Conservation (phyloP, 768 basidiomycete genomes). For the Leccinum longicurvipes region DNA sequence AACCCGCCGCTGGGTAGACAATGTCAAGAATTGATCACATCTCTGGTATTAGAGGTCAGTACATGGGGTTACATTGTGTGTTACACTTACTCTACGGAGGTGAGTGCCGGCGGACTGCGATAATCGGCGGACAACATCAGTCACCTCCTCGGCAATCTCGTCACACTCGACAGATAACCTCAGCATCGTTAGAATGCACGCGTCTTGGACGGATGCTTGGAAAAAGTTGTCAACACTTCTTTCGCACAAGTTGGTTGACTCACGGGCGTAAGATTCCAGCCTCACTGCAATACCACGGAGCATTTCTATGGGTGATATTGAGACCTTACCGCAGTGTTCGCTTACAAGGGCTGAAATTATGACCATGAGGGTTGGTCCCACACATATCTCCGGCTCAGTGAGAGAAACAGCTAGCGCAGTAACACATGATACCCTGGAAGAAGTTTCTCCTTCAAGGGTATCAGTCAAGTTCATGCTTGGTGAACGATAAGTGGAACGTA, state of each 20-base stretch:
- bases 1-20: constrained; percentile 42
- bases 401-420: constrained; percentile 45
- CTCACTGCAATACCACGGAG: constrained; percentile 44
- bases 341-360: constrained; percentile 66
- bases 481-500: constrained; percentile 28
- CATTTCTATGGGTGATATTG: constrained; percentile 48
- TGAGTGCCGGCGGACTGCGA: constrained; percentile 46
- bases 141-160: constrained; percentile 45
- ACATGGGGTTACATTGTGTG: not conserved
- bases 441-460: constrained; percentile 32
- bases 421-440: constrained; percentile 43
- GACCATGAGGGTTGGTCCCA: constrained; percentile 61
- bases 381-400: constrained; percentile 33
- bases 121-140: constrained; percentile 41
- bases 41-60: constrained; percentile 43
- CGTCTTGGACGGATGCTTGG: constrained; percentile 70
- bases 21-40: constrained; percentile 61
- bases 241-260: constrained; percentile 26
- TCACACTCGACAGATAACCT: constrained; percentile 60
- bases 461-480: constrained; percentile 9
- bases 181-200: constrained; percentile 68
- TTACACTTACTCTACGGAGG: constrained; percentile 51
- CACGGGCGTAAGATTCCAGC: constrained; percentile 43
- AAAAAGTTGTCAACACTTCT: not conserved
- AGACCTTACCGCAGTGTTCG: constrained; percentile 52